These are phyloP conservation scores for Zygnema cylindricum DNA, from an alignment of 139 green algal genomes.

Conservation along the genomic window DNA sequence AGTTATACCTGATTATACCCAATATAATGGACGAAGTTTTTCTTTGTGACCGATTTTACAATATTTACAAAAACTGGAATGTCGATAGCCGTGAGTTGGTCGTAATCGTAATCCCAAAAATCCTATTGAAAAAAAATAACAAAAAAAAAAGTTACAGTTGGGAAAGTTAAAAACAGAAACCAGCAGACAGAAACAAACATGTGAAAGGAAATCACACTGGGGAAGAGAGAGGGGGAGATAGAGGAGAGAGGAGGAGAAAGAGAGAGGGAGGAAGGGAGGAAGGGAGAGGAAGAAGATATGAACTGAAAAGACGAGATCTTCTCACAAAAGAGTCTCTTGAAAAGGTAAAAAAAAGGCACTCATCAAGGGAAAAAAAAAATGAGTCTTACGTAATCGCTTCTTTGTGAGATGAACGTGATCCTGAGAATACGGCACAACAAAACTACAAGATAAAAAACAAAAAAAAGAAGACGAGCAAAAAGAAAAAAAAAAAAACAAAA, in stretches of 20 bases:
- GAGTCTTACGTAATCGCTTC: neutral
- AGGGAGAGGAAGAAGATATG: neutral
- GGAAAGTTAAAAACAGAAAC: neutral
- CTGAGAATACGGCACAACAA: neutral
- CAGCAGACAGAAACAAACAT: neutral
- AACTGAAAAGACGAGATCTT: neutral
- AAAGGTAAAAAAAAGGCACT: neutral
- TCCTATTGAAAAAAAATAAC: constrained; percentile 1
- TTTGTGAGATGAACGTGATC: neutral
- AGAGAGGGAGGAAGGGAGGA: neutral
- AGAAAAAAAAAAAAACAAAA: too few species aligned
- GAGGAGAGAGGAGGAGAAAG: too few species aligned
- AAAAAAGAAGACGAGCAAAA: too few species aligned
- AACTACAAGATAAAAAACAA: neutral
- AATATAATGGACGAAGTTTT: neutral
- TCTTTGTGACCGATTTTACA: neutral
- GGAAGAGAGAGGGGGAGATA: neutral
- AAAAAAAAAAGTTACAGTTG: neutral
- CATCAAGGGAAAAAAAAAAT: neutral
- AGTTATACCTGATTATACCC: constrained; percentile 19
- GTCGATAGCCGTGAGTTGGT: neutral
- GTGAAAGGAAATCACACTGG: neutral
- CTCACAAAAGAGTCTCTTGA: neutral
- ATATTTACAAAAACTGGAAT: neutral
- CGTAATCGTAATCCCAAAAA: constrained; percentile 18